phyloP scores from a whole-genome alignment of 2,329 filamentous ascomycete species.

The Aspergillus ochraceus region DNA sequence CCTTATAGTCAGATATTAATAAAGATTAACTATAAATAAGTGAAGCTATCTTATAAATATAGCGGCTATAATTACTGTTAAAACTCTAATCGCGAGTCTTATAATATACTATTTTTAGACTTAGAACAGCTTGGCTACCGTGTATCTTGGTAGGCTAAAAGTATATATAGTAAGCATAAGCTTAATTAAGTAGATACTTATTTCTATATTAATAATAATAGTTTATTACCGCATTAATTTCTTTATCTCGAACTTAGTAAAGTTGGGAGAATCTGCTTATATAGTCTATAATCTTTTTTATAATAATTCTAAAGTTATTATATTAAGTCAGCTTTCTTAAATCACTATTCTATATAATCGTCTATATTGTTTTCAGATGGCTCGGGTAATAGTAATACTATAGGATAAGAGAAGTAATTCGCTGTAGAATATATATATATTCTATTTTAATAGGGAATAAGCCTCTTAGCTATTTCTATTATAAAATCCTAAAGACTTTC shows the following conservation, averaged over 20 bases:
- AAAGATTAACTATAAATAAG: slow-evolving; percentile 17
- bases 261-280: slow-evolving; percentile 13
- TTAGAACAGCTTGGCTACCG: not conserved
- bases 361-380: slow-evolving; percentile 23
- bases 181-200: slow-evolving; percentile 21
- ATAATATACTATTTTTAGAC: slow-evolving; percentile 5
- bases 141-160: slow-evolving; percentile 11
- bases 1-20: not conserved
- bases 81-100: slow-evolving; percentile 8
- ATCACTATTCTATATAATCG: slow-evolving; percentile 20
- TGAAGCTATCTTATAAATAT: slow-evolving; percentile 15
- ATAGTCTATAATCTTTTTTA: slow-evolving; percentile 15
- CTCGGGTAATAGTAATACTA: slow-evolving; percentile 26
- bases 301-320: not conserved
- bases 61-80: slow-evolving; percentile 7
- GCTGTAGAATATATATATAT: slow-evolving; percentile 14
- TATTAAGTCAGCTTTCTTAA: slow-evolving; percentile 21
- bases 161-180: slow-evolving; percentile 7
- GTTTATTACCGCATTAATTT: not conserved
- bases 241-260: not conserved
- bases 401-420: slow-evolving; percentile 27
- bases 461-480: slow-evolving; percentile 13
- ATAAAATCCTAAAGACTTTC: slow-evolving; percentile 27
- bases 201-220: slow-evolving; percentile 3
- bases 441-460: slow-evolving; percentile 14